phyloP scores from a whole-genome alignment of 306 rosid species.

The Acacia acuminata region DNA sequence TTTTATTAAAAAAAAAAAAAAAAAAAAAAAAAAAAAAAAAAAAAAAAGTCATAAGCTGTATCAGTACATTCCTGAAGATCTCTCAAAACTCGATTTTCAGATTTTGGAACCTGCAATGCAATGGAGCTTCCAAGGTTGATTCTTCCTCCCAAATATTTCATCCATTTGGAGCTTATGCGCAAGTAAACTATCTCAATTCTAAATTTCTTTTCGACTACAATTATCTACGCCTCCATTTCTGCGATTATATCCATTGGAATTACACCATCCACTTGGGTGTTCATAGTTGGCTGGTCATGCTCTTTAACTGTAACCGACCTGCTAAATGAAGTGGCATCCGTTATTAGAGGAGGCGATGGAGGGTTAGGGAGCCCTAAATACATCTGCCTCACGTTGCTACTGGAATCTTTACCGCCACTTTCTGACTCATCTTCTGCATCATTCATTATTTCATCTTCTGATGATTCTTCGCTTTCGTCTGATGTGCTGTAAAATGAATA shows the following conservation, averaged over 20 bases:
- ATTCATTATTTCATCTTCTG: constrained; percentile 26
- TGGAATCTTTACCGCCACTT: constrained; percentile 12
- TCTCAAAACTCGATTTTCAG: too few species aligned
- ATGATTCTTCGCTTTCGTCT: constrained; percentile 32
- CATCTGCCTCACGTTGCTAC: constrained; percentile 18
- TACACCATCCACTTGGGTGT: constrained; percentile 3
- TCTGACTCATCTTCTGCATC: constrained; percentile 29
- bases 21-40: too few species aligned
- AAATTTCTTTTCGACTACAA: not conserved
- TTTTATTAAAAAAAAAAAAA: too few species aligned
- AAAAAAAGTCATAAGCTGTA: too few species aligned
- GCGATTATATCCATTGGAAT: not conserved
- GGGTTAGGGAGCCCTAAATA: constrained; percentile 26
- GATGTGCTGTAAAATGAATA: constrained; percentile 39
- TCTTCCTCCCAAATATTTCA: not conserved
- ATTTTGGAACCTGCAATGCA: too few species aligned
- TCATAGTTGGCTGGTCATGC: constrained; percentile 28
- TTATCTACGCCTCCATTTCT: constrained; percentile 15
- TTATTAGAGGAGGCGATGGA: constrained; percentile 54
- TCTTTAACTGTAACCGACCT: constrained; percentile 17
- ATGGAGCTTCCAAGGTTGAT: not conserved
- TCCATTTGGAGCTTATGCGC: not conserved
- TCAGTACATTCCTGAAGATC: too few species aligned
- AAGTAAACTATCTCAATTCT: not conserved
- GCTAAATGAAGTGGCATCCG: constrained; percentile 32